A percentile compares a stretch with the other conserved stretches of the same genome.
Conservation (phyloP, 2,329 filamentous ascomycete genomes). For the Tolypocladium guangdongense region DNA sequence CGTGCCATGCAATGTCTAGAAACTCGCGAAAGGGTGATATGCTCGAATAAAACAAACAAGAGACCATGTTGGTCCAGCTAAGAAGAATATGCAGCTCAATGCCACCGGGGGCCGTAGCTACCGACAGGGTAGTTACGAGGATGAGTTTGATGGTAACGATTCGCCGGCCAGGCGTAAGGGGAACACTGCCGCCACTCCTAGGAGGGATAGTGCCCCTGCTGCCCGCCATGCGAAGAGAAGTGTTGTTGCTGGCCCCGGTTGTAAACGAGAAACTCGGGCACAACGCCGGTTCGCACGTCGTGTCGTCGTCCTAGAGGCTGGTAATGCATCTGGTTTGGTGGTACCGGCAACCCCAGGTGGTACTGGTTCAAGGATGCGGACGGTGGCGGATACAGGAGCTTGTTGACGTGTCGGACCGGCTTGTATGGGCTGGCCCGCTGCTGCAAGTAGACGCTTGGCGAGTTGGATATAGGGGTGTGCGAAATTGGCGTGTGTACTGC, state of each 20-base stretch:
- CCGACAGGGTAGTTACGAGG: not conserved
- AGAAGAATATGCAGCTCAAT: not conserved
- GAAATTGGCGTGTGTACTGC: constrained; percentile 44
- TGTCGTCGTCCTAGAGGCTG: constrained; percentile 62
- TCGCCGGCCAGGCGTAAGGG: constrained; percentile 2
- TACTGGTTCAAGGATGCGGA: constrained; percentile 69
- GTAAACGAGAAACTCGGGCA: constrained; percentile 48
- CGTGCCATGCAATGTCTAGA: constrained; percentile 14
- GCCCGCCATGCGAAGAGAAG: constrained; percentile 12
- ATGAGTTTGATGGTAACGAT: not conserved
- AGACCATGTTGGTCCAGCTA: not conserved
- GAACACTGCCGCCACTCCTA: constrained; percentile 18
- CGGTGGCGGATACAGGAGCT: constrained; percentile 79
- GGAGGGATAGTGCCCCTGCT: constrained; percentile 23
- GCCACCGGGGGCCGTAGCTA: not conserved
- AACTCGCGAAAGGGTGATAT: constrained; percentile 5
- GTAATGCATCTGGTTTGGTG: constrained; percentile 71
- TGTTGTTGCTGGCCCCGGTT: constrained; percentile 20
- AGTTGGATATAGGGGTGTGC: constrained; percentile 61
- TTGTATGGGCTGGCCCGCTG: constrained; percentile 88
- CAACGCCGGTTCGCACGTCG: constrained; percentile 57
- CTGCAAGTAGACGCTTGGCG: constrained; percentile 77
- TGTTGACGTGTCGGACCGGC: constrained; percentile 80
- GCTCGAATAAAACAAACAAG: constrained; percentile 8
- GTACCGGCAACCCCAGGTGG: constrained; percentile 43